Percentiles rank a stretch among this genome's conserved stretches.
Conservation (phyloP, 805 yeast genomes). For the Yamadazyma scolyti region DNA sequence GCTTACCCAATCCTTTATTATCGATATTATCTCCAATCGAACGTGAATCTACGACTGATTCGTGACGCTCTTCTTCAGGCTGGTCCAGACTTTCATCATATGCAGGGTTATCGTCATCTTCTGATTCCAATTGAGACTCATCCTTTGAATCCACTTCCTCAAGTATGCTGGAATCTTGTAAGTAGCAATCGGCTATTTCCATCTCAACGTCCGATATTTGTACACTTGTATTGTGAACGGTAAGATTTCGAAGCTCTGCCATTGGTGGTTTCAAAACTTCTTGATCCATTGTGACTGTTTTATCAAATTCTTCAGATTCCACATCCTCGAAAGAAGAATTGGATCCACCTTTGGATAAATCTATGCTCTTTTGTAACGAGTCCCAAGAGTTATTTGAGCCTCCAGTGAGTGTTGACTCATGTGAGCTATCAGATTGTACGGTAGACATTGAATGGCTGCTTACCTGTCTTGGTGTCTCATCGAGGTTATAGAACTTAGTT, state of each 20-base stretch:
- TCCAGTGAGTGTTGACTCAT: conserved; percentile 7
- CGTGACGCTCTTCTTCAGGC: background rate
- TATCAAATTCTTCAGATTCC: conserved; percentile 1
- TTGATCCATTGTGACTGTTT: conserved; percentile 1
- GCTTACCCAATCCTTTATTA: conserved; percentile 32
- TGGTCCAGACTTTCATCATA: background rate
- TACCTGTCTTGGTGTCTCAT: conserved; percentile 1
- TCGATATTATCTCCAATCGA: conserved; percentile 16
- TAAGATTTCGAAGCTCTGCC: too few species aligned
- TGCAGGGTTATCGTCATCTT: background rate
- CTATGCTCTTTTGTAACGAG: conserved; percentile 21
- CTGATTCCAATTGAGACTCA: too few species aligned
- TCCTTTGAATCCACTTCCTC: too few species aligned
- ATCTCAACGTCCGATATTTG: too few species aligned
- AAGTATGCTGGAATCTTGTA: too few species aligned
- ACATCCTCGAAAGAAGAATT: conserved; percentile 2
- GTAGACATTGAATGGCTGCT: conserved; percentile 6
- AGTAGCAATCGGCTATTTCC: too few species aligned
- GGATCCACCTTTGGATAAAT: conserved; percentile 5
- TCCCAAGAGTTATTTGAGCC: conserved; percentile 20
- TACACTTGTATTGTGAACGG: too few species aligned
- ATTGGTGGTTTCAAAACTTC: too few species aligned
- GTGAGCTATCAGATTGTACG: conserved; percentile 3
- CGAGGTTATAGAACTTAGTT: conserved; percentile 1
- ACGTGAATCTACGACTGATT: background rate